Evolutionary conservation across 371 early-diverging fungal species (phyloP).

Genomic region (Mortierella sp.): DNA sequence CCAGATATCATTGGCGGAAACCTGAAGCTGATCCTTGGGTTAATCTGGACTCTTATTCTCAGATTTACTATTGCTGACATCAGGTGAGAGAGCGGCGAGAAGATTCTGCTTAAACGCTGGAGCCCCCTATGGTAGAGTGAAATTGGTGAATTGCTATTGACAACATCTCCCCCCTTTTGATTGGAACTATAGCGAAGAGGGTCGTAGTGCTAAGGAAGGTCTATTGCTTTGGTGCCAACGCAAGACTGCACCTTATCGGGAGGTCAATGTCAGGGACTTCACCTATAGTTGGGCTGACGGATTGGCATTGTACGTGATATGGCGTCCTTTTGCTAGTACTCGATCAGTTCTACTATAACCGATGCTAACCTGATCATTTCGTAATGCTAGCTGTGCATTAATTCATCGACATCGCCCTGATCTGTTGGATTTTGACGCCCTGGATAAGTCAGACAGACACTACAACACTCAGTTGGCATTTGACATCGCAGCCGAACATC

Average conservation of each 20-base stretch:
- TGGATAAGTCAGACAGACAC: slow-evolving; percentile 84
- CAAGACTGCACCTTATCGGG: slow-evolving; percentile 88
- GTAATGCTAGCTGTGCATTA: slow-evolving; percentile 79
- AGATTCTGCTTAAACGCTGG: no score
- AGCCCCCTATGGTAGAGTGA: no score
- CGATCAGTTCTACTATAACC: no score
- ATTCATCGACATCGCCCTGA: slow-evolving; percentile 98
- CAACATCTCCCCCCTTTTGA: no score
- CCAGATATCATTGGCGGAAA: slow-evolving; percentile 96
- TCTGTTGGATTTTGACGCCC: slow-evolving; percentile 85
- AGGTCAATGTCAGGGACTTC: slow-evolving; percentile 88
- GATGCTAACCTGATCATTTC: background rate
- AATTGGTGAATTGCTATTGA: no score
- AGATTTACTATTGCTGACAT: slow-evolving; percentile 95
- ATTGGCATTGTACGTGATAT: slow-evolving; percentile 82
- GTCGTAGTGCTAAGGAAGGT: slow-evolving; percentile 92
- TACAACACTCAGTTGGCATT: slow-evolving; percentile 96
- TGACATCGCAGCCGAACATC: slow-evolving; percentile 89
- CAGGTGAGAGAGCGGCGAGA: slow-evolving; percentile 58
- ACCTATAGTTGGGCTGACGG: slow-evolving; percentile 95
- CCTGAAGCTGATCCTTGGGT: slow-evolving; percentile 94
- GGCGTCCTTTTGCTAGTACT: background rate
- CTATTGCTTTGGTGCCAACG: slow-evolving; percentile 97
- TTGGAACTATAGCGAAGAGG: slow-evolving; percentile 77
- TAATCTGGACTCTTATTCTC: slow-evolving; percentile 98